Evolutionary conservation across 129 eudicot genomes (phyloP), one percentile per base, ranked within the genome.

Genomic region (Oenanthe sinensis): DNA sequence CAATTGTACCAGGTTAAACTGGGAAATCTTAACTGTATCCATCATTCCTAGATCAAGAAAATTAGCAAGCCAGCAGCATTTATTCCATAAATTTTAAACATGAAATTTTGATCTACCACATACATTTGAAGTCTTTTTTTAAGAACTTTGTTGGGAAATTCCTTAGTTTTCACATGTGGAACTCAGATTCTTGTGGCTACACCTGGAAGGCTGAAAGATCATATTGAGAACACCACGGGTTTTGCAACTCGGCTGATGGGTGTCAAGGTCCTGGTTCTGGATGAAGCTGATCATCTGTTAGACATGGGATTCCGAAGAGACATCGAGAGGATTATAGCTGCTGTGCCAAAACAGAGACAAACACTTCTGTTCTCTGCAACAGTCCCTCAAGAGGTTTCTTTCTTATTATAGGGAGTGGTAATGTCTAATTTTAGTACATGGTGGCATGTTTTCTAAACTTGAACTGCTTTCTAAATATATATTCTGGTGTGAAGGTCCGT

Each of bases 241-340:
- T 96, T 92, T 82, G 97, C 97, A 44, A 92, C 96, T 13, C 88
- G 93, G 78, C 76, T 96, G 33, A 90, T 84, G 86, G 99, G 97
- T 37, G 95, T 96, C 65, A 96, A 96, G 86, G 89, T 96, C 81
- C 83, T 96, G 86, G 93, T 96, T 77, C 97, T 96, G 69, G 99
- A 96, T 83, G 99, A 96, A 90, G 99, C 99, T 67, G 99, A 96
- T 85, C 99, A 92, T 77, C 80, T 96, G 71, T 84, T 96, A 70
- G 99, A 92, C 87, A 96, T 96, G 99, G 99, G 99, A 79, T 96
- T 96, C 76, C 97, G 99, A 75, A 96, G 82, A 83, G 97, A 92
- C 71, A 92, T 96, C 47, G 99, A 96, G 87, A 89, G 73, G 77
- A 96, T 96, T 76, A 89, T 96, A 48, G 87, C 97, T 78, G 96